Evolutionary conservation across 2,329 filamentous ascomycete genomes (phyloP), one percentile per base, ranked within the genome.

Genomic region (Zasmidium angulare): DNA sequence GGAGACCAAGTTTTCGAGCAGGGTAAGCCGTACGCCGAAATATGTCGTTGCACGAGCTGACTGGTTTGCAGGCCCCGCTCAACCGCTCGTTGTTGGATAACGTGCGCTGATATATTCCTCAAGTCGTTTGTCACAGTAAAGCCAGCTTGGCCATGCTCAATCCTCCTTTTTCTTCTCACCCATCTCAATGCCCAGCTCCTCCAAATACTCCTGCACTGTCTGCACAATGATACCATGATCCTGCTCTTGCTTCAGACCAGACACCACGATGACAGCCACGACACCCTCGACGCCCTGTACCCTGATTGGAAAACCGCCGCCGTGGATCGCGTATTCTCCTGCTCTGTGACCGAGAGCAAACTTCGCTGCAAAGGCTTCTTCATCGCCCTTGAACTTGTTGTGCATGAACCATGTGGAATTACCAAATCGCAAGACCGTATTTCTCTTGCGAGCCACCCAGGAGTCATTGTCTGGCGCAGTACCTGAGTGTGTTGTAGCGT

Each of bases 211-310:
- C 66, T 80, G 79, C 46, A 92, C 79, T 0, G 85, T 85, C 71
- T 92, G 88, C 0, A 89, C 82, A 69, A 93, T 86, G 40, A 92
- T 84, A 9, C 85, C 85, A 74, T 95, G 90, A 73, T 93, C 89
- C 76, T 92, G 84, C 67, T 89, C 81, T 74, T 92, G 88, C 77
- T 86, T 88, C 72, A 93, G 73, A 3, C 90, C 90, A 69, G 86
- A 89, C 1, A 93, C 88, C 19, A 92, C 85, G 22, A 92, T 85
- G 0, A 91, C 86, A 0, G 84, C 90, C 9, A 92, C 86, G 2
- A 91, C 77, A 0, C 89, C 90, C 76, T 93, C 89, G 1, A 93
- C 88, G 0, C 88, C 88, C 55, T 78, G 77, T 6, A 93, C 89
- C 7, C 85, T 81, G 29, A 93, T 82, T 0, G 90, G 90, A 63